Base-by-base conservation (phyloP, 2,329 filamentous ascomycete species). In the Dothistroma septosporum region DNA sequence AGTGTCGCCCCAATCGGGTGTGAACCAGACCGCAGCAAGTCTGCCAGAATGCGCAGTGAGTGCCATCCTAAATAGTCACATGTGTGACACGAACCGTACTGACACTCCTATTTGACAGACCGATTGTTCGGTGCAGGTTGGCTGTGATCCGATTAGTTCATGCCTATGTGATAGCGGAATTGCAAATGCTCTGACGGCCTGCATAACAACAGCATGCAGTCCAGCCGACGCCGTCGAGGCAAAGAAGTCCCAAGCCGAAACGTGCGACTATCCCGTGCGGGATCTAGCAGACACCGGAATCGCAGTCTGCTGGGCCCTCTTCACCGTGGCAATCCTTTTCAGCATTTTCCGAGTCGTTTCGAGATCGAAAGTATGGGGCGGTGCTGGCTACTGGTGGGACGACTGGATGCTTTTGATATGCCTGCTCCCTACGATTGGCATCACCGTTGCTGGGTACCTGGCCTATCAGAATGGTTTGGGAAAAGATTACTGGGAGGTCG, bases 311-410 rank as follows among this genome's bases (percentile, higher is more conserved):
- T 57, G 55, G 55, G 53, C 53, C 19, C 54, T 61, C n/a, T 61
- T 57, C 31, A 37, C 54, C 28, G 32, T 58, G 12, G 55, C 59
- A 9, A 52, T 57, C 22, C 24, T 58, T 14, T 61, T 55, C 46
- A 58, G 32, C 33, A 24, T 55, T 6, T 21, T 49, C 12, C 49
- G 60, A 5, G 24, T 44, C 24, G 35, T 56, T 6, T 52, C 54
- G 11, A 50, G 60, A 44, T 53, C 35, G 24, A 50, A 28, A 50
- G 16, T 32, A 37, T 32, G 37, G 12, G 60, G 60, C n/a, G 60
- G 60, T 31, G 55, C 44, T 21, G 60, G 60, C 14, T 59, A 52
- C n/a, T 53, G 60, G 44, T 58, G 55, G 55, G 60, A 61, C 19
- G 60, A 61, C 50, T 59, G 32, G 22, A 52, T 47, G 19, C 24